Conservation (phyloP, 2,329 filamentous ascomycete genomes). For the Cladosporium cucumerinum region DNA sequence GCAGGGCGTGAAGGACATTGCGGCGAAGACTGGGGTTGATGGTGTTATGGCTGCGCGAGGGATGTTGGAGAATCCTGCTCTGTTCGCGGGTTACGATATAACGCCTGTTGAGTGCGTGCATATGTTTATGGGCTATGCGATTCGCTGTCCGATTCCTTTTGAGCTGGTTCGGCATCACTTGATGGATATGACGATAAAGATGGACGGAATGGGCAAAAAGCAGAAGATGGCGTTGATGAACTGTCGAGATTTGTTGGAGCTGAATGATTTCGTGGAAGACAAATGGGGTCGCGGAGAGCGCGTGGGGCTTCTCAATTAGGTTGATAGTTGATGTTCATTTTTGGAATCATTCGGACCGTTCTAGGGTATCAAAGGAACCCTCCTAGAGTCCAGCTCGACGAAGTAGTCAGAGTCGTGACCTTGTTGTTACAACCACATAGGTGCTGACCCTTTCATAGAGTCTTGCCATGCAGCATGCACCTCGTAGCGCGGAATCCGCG, state of each 20-base stretch:
- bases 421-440: not conserved
- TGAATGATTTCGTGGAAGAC: constrained; percentile 34
- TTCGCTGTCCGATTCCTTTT: constrained; percentile 57
- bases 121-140: constrained; percentile 58
- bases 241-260: constrained; percentile 33
- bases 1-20: constrained; percentile 34
- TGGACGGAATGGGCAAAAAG: constrained; percentile 54
- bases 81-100: constrained; percentile 56
- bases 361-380: not conserved
- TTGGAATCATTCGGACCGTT: not conserved
- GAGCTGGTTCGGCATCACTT: constrained; percentile 65
- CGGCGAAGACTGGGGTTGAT: constrained; percentile 33
- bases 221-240: constrained; percentile 29
- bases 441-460: not conserved
- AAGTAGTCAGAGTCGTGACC: not conserved
- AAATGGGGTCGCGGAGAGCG: constrained; percentile 24
- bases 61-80: constrained; percentile 63
- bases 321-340: not conserved
- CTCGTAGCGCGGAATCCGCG: not conserved
- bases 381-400: not conserved
- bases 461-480: not conserved
- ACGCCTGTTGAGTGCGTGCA: constrained; percentile 64
- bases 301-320: not conserved
- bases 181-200: constrained; percentile 60
- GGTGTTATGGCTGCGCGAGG: constrained; percentile 69